These are phyloP conservation scores for Lactarius hengduanensis DNA, from an alignment of 768 basidiomycete genomes.

Conservation along the genomic window DNA sequence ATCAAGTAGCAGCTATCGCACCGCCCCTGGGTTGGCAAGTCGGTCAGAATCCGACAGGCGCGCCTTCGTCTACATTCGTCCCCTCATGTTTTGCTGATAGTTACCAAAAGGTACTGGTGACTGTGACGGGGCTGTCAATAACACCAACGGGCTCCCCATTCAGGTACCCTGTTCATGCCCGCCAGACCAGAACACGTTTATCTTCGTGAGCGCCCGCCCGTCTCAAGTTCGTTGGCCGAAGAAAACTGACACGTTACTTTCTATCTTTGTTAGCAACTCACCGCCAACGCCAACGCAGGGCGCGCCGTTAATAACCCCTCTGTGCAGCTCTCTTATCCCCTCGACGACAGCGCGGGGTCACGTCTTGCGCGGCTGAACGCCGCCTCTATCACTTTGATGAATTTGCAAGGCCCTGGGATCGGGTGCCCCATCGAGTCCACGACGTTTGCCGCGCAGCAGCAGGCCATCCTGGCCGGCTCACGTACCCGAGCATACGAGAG, in stretches of 20 bases:
- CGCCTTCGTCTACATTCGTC: background rate
- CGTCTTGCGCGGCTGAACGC: slow-evolving; percentile 31
- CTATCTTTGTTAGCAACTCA: background rate
- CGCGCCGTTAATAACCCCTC: slow-evolving; percentile 32
- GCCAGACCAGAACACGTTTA: slow-evolving; percentile 17
- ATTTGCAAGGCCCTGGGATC: slow-evolving; percentile 32
- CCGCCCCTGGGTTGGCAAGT: slow-evolving; percentile 30
- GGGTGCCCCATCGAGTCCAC: slow-evolving; percentile 33
- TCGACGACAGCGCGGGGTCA: slow-evolving; percentile 27
- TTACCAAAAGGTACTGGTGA: slow-evolving; percentile 30
- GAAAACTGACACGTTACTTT: background rate
- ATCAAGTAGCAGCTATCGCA: slow-evolving; percentile 24
- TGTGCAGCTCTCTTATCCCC: slow-evolving; percentile 33
- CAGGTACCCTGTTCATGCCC: slow-evolving; percentile 34
- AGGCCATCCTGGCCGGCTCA: background rate
- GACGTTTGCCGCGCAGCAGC: slow-evolving; percentile 27
- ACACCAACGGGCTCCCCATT: slow-evolving; percentile 24
- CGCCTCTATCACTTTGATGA: slow-evolving; percentile 33
- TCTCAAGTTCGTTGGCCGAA: slow-evolving; percentile 32
- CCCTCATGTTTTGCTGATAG: background rate
- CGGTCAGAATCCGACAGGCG: slow-evolving; percentile 30
- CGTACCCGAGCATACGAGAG: background rate
- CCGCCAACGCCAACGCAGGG: slow-evolving; percentile 33
- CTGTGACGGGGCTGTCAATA: slow-evolving; percentile 33
- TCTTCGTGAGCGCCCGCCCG: slow-evolving; percentile 22